phyloP scores from a whole-genome alignment of 2,329 filamentous ascomycete species.

The Emergomyces orientalis region DNA sequence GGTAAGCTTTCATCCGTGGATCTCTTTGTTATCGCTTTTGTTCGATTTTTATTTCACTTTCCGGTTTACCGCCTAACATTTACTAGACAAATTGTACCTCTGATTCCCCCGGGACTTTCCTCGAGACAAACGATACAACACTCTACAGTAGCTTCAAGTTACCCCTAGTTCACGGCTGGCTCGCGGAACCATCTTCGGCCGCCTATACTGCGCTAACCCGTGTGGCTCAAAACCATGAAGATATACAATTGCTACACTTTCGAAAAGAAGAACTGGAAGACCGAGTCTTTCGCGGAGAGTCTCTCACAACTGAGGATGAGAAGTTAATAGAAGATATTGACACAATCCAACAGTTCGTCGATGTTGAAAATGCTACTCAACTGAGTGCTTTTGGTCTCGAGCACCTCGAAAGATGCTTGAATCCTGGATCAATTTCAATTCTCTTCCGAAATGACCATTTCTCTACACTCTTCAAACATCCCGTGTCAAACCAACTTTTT shows the following conservation, averaged over 20 bases:
- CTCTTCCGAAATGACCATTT: constrained; percentile 97
- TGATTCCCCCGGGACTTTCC: constrained; percentile 61
- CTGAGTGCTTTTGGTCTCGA: constrained; percentile 73
- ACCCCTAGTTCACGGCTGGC: constrained; percentile 87
- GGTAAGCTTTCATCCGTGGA: constrained; percentile 20
- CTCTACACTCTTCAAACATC: constrained; percentile 84
- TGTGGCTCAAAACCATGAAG: constrained; percentile 77
- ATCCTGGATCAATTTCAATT: constrained; percentile 74
- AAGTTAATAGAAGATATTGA: constrained; percentile 72
- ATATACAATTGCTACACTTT: constrained; percentile 81
- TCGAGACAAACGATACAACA: constrained; percentile 78
- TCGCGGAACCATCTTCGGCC: constrained; percentile 57
- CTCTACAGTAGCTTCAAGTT: constrained; percentile 84
- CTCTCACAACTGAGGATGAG: constrained; percentile 63
- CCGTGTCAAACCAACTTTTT: constrained; percentile 62
- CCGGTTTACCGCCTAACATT: background rate
- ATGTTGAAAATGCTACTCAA: constrained; percentile 66
- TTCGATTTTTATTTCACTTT: background rate
- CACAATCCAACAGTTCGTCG: constrained; percentile 74
- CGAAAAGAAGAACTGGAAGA: constrained; percentile 79
- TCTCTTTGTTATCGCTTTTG: constrained; percentile 1
- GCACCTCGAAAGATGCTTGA: constrained; percentile 59
- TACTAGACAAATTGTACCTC: constrained; percentile 33
- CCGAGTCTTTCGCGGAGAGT: constrained; percentile 55
- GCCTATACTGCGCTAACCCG: constrained; percentile 62